Percentiles rank a stretch among this genome's conserved stretches.
Evolutionary conservation across 768 basidiomycete species (phyloP).

Genomic region (Cyclocybe aegerita): DNA sequence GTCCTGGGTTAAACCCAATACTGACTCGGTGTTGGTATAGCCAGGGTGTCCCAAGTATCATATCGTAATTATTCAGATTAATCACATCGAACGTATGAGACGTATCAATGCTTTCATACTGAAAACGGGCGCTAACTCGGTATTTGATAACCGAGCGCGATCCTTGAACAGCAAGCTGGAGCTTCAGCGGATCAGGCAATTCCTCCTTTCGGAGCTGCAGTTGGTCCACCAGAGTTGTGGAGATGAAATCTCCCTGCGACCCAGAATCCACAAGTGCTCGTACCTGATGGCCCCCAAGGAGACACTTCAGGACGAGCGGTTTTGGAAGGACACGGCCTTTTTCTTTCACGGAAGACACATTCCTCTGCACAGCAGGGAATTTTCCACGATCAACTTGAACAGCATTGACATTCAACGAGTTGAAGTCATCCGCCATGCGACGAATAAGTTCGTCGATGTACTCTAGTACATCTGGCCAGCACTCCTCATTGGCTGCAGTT

Average conservation of each 20-base stretch:
- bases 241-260: slow-evolving; percentile 41
- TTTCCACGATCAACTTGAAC: slow-evolving; percentile 13
- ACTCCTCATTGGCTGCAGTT: no score
- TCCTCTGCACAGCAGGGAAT: slow-evolving; percentile 23
- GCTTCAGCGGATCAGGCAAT: slow-evolving; percentile 27
- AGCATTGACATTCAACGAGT: neutral
- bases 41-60: slow-evolving; percentile 34
- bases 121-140: slow-evolving; percentile 18
- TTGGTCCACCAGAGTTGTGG: slow-evolving; percentile 33
- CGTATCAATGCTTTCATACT: slow-evolving; percentile 32
- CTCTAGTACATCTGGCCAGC: neutral
- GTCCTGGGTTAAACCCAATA: slow-evolving; percentile 26
- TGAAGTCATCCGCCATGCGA: neutral
- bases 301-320: slow-evolving; percentile 28
- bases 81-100: slow-evolving; percentile 31
- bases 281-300: slow-evolving; percentile 29
- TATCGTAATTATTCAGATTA: slow-evolving; percentile 37
- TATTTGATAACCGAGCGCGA: slow-evolving; percentile 38
- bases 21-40: slow-evolving; percentile 29
- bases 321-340: slow-evolving; percentile 21
- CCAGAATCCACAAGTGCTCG: slow-evolving; percentile 36
- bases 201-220: slow-evolving; percentile 20
- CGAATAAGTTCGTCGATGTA: neutral
- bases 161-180: slow-evolving; percentile 41
- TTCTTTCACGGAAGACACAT: slow-evolving; percentile 18